phyloP scores from a whole-genome alignment of 768 basidiomycete species.

The Udeniomyces megalosporus region DNA sequence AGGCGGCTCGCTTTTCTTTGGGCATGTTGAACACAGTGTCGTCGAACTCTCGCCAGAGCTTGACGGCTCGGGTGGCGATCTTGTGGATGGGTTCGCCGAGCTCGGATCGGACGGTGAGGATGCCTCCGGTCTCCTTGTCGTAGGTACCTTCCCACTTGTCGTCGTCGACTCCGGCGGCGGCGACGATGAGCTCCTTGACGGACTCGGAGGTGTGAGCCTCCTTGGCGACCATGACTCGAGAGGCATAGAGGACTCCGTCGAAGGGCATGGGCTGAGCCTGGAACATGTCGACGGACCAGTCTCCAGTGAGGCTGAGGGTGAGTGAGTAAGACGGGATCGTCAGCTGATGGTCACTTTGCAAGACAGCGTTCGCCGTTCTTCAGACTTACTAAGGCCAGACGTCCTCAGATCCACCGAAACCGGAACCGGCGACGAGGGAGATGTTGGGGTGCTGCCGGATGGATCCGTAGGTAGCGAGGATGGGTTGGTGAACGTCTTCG shows the following conservation, averaged over 20 bases:
- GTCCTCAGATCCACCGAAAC: constrained; percentile 80
- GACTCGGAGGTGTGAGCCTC: constrained; percentile 88
- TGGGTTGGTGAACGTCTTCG: constrained; percentile 96
- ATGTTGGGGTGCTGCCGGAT: constrained; percentile 85
- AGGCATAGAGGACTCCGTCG: constrained; percentile 91
- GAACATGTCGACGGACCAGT: constrained; percentile 73
- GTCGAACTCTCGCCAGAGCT: constrained; percentile 98
- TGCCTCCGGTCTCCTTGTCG: constrained; percentile 79
- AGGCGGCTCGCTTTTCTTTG: constrained; percentile 81
- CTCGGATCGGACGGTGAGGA: constrained; percentile 92
- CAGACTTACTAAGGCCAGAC: constrained; percentile 74
- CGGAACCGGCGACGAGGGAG: constrained; percentile 78
- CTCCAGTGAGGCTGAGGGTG: constrained; percentile 50
- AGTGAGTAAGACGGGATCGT: neutral
- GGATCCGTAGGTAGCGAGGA: constrained; percentile 70
- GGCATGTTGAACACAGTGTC: constrained; percentile 87
- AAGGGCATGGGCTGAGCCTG: constrained; percentile 91
- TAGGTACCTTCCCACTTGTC: constrained; percentile 85
- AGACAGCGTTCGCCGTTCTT: constrained; percentile 7
- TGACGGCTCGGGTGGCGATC: constrained; percentile 90
- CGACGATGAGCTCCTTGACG: constrained; percentile 93
- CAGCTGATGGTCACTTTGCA: neutral
- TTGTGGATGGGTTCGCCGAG: constrained; percentile 98
- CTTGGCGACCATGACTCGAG: constrained; percentile 96
- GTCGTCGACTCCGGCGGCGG: constrained; percentile 75